Percentiles rank a stretch among this genome's conserved stretches.
Evolutionary conservation across 73 alveolate genomes (phyloP).

Genomic region (Symbiodinium pilosum): DNA sequence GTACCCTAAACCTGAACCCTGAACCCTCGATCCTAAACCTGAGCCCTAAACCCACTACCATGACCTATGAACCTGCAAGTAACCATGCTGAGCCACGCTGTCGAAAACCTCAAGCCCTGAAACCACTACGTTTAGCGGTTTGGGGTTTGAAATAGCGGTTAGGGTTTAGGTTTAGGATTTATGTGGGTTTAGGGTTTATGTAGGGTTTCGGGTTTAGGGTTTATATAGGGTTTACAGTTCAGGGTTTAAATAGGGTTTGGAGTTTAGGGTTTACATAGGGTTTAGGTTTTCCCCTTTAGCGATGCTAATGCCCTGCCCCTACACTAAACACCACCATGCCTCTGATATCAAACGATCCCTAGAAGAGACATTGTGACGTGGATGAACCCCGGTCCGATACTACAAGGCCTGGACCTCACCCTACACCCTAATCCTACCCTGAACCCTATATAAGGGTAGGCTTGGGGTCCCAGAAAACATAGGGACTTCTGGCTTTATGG

Average conservation of each 20-base stretch:
- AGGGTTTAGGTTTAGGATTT: background rate
- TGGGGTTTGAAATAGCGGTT: no score
- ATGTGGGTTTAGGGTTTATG: background rate
- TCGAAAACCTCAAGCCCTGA: no score
- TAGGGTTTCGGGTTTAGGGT: background rate
- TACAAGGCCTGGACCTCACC: background rate
- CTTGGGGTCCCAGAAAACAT: no score
- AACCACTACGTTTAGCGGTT: background rate
- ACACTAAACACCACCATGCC: no score
- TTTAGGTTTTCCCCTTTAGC: no score
- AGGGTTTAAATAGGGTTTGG: background rate
- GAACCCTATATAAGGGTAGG: no score
- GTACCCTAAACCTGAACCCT: background rate
- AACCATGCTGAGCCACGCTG: background rate
- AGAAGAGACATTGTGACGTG: no score
- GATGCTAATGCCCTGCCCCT: no score
- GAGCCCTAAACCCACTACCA: background rate
- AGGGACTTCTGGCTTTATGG: no score
- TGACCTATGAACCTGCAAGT: background rate
- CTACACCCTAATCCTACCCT: background rate
- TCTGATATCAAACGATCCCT: no score
- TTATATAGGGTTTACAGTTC: background rate
- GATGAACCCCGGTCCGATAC: no score
- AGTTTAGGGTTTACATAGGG: no score
- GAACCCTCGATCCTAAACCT: background rate